Evolutionary conservation across 306 rosid species (phyloP).

Genomic region (Macrotyloma uniflorum): DNA sequence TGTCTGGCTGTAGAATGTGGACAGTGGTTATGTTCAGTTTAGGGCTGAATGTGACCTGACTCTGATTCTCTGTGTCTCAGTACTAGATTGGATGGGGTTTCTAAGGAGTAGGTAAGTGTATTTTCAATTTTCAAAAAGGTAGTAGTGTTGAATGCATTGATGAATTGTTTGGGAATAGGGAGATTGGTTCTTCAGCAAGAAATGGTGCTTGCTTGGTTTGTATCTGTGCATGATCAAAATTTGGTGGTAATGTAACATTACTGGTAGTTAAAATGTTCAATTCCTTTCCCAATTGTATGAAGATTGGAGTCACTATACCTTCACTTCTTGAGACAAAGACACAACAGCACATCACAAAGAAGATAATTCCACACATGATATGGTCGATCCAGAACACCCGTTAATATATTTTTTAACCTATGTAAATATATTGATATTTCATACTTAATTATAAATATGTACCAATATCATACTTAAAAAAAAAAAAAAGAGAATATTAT

Average conservation of each 20-base stretch:
- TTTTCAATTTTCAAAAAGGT: conserved; percentile 30
- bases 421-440: no score
- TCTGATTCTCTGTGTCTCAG: conserved; percentile 38
- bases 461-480: no score
- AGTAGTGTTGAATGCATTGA: conserved; percentile 31
- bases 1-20: conserved; percentile 54
- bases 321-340: no score
- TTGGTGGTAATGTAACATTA: conserved; percentile 25
- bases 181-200: conserved; percentile 31
- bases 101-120: conserved; percentile 20
- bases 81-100: conserved; percentile 37
- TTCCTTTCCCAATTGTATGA: background rate
- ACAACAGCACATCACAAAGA: no score
- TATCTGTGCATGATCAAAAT: conserved; percentile 36
- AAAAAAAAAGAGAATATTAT: no score
- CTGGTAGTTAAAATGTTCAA: conserved; percentile 6
- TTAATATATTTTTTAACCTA: no score
- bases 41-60: conserved; percentile 71
- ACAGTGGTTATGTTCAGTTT: conserved; percentile 63
- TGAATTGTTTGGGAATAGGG: conserved; percentile 46
- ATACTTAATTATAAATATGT: no score
- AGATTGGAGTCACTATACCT: background rate
- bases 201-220: conserved; percentile 36
- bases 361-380: no score
- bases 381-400: no score